Percentiles rank a stretch among this genome's conserved stretches.
Evolutionary conservation across 1,139 yeast genomes (phyloP).

Genomic region (Saccharomyces hybrid): DNA sequence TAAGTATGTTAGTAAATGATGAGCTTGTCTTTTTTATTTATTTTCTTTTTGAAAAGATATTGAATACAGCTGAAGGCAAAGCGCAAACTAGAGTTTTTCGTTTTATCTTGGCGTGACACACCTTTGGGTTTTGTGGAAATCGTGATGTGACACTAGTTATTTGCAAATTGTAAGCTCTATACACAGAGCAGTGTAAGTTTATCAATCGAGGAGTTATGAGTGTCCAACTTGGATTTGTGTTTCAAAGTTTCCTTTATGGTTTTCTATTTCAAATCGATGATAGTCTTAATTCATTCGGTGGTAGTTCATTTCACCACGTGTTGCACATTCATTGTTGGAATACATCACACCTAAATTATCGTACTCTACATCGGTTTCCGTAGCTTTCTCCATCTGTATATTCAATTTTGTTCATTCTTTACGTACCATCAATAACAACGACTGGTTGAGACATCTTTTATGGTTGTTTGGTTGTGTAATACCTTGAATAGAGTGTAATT

Average conservation of each 20-base stretch:
- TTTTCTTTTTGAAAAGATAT: not conserved
- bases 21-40: not conserved
- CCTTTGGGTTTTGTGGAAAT: too few species aligned
- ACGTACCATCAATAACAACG: conserved; percentile 89
- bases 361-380: not conserved
- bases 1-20: conserved; percentile 12
- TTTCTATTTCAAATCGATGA: too few species aligned
- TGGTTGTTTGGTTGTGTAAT: conserved; percentile 17
- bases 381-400: not conserved
- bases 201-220: too few species aligned
- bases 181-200: too few species aligned
- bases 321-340: not conserved
- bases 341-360: not conserved
- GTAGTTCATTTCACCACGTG: too few species aligned
- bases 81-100: not conserved
- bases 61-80: not conserved
- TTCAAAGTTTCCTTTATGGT: too few species aligned
- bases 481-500: not conserved
- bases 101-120: too few species aligned
- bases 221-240: too few species aligned
- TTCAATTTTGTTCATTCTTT: not conserved
- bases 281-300: too few species aligned
- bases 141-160: too few species aligned
- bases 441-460: conserved; percentile 79
- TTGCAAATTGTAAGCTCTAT: too few species aligned